These are phyloP conservation scores for Candida ipomoeae DNA, from an alignment of 805 yeast species.

Conservation along the genomic window DNA sequence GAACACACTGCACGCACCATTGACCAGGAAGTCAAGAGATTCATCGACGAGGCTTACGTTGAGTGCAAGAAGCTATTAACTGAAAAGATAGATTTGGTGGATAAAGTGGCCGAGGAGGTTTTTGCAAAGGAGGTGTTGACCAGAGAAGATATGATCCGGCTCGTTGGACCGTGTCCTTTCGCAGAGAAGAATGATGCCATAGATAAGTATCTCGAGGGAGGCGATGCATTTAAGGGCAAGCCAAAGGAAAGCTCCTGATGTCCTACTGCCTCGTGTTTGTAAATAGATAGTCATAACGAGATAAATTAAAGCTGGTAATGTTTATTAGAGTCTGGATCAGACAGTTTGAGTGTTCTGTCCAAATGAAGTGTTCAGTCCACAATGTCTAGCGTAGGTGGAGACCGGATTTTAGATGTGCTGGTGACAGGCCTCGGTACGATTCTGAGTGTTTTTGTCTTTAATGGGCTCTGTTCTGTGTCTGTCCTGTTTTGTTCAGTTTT, in stretches of 20 bases:
- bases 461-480: not conserved
- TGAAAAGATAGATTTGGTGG: conserved; percentile 59
- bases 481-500: no score
- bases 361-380: not conserved
- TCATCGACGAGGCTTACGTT: conserved; percentile 70
- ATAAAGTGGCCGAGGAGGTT: conserved; percentile 69
- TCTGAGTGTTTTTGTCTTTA: not conserved
- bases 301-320: not conserved
- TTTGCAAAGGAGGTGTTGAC: conserved; percentile 73
- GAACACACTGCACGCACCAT: conserved; percentile 79
- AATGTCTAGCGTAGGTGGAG: conserved; percentile 1
- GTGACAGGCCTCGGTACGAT: not conserved
- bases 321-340: not conserved
- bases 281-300: not conserved
- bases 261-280: not conserved
- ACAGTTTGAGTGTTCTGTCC: not conserved
- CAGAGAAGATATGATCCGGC: conserved; percentile 72
- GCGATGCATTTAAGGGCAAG: conserved; percentile 38
- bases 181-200: conserved; percentile 81
- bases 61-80: conserved; percentile 62
- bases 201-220: conserved; percentile 71
- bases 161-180: conserved; percentile 76
- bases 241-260: conserved; percentile 13
- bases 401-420: not conserved
- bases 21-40: conserved; percentile 76